Percentiles rank a stretch among this genome's conserved stretches.
These are phyloP conservation scores for Trapa incisa DNA, from an alignment of 345 rosid species.

Conservation along the genomic window DNA sequence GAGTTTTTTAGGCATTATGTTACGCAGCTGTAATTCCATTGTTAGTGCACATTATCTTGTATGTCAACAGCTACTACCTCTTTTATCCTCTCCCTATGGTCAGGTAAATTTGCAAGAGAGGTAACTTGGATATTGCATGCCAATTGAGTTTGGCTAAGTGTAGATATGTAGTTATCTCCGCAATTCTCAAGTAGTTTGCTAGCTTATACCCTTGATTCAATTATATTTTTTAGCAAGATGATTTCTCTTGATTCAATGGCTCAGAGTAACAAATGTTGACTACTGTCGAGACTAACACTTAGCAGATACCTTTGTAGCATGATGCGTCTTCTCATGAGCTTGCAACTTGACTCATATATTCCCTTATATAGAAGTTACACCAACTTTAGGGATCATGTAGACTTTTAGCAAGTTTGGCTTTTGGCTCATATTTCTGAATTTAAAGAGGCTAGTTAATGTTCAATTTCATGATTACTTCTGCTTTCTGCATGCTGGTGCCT, in stretches of 20 bases:
- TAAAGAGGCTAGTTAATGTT: neutral
- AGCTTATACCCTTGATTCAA: neutral
- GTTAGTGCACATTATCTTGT: neutral
- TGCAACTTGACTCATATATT: neutral
- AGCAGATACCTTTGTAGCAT: neutral
- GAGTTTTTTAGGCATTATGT: neutral
- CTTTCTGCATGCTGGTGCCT: neutral
- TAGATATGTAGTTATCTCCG: neutral
- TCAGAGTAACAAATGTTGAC: neutral
- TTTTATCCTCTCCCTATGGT: neutral
- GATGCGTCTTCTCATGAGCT: neutral
- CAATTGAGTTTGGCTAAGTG: neutral
- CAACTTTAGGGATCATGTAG: neutral
- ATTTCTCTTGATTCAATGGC: neutral
- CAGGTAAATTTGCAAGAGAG: neutral
- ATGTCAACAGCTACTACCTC: neutral
- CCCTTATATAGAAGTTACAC: neutral
- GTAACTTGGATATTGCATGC: neutral
- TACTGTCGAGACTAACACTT: neutral
- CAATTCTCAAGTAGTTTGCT: neutral
- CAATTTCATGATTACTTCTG: neutral
- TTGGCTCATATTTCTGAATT: neutral
- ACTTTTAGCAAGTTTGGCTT: neutral
- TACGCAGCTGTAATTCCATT: no score
- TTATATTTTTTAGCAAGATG: neutral